Conservation (phyloP, 2,329 filamentous ascomycete genomes). For the Graphium sp. region DNA sequence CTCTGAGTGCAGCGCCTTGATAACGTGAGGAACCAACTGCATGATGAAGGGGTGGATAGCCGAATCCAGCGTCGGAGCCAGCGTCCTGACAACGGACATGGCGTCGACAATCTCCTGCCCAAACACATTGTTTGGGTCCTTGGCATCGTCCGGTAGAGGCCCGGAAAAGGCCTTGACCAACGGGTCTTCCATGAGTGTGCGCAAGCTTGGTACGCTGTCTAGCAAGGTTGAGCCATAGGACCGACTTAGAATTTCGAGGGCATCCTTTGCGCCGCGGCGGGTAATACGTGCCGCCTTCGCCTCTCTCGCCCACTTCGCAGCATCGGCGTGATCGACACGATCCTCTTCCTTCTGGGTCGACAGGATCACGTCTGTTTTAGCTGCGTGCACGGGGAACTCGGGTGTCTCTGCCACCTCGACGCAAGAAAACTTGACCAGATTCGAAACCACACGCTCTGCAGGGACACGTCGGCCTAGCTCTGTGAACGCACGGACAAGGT, state of each 20-base stretch:
- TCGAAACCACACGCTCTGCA: constrained; percentile 89
- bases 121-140: constrained; percentile 54
- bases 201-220: constrained; percentile 69
- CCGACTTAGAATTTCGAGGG: constrained; percentile 69
- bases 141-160: constrained; percentile 51
- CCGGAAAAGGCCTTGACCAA: constrained; percentile 57
- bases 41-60: constrained; percentile 68
- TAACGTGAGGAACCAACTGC: constrained; percentile 67
- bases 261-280: constrained; percentile 83
- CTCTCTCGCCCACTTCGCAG: constrained; percentile 76
- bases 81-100: constrained; percentile 77
- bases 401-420: constrained; percentile 96
- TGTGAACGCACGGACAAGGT: constrained; percentile 74
- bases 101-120: constrained; percentile 92
- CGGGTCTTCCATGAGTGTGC: constrained; percentile 65
- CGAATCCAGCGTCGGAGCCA: constrained; percentile 75
- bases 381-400: constrained; percentile 73
- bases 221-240: constrained; percentile 68
- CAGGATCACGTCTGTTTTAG: constrained; percentile 64
- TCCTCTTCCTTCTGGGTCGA: constrained; percentile 97
- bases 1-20: constrained; percentile 72
- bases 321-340: constrained; percentile 79
- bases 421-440: constrained; percentile 93
- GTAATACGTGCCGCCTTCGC: constrained; percentile 81
- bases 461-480: constrained; percentile 64